Percentiles rank a stretch among this genome's conserved stretches.
phyloP scores from a whole-genome alignment of 352 stramenopile genomes.

The Blastocystis sp. region DNA sequence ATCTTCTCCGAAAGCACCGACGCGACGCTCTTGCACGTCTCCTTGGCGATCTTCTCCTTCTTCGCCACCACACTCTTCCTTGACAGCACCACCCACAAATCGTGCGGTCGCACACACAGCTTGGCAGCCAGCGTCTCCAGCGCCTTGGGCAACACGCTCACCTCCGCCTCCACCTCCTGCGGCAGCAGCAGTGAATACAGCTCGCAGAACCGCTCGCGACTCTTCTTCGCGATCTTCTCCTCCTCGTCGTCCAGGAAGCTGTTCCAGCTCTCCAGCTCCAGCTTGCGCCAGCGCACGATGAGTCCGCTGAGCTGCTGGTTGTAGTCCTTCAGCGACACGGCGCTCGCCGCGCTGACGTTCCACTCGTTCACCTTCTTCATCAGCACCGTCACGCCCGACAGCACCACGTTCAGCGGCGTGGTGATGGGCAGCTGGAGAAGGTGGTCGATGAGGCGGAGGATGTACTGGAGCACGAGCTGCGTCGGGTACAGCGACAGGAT shows the following conservation, averaged over 20 bases:
- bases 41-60: slow-evolving; percentile 12
- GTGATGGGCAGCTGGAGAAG: slow-evolving; percentile 79
- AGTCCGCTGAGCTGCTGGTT: slow-evolving; percentile 88
- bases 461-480: slow-evolving; percentile 65
- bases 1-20: neutral
- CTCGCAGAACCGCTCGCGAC: slow-evolving; percentile 75
- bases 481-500: slow-evolving; percentile 68
- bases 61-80: neutral
- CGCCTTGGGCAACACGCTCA: neutral
- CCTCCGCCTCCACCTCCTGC: slow-evolving; percentile 76
- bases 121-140: neutral
- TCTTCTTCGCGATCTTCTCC: slow-evolving; percentile 77
- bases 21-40: neutral
- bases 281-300: slow-evolving; percentile 94
- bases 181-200: slow-evolving; percentile 86
- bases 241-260: slow-evolving; percentile 86
- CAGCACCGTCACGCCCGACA: slow-evolving; percentile 92
- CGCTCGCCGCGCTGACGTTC: slow-evolving; percentile 91
- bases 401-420: slow-evolving; percentile 83
- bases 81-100: slow-evolving; percentile 54
- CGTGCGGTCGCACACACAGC: slow-evolving; percentile 35
- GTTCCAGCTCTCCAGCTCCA: slow-evolving; percentile 96
- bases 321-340: slow-evolving; percentile 88
- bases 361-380: slow-evolving; percentile 96
- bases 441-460: slow-evolving; percentile 79